Evolutionary conservation across 1,284 basidiomycete genomes (phyloP).

Genomic region (Pascua sp.): DNA sequence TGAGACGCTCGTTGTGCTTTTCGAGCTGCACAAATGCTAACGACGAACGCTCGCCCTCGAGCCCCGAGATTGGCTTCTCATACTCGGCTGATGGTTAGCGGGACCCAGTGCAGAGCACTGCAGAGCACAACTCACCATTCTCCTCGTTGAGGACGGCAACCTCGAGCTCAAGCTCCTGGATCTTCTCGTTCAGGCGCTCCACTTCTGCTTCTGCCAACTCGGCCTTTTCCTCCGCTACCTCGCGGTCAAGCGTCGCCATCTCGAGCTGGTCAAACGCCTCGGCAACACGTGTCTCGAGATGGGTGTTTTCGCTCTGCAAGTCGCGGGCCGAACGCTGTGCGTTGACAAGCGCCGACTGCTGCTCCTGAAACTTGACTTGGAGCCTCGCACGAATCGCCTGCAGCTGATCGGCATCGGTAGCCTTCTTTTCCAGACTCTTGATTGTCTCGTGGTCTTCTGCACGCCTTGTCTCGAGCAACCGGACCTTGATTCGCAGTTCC

Average conservation of each 20-base stretch:
- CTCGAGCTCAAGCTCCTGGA: conserved; percentile 81
- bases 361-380: conserved; percentile 75
- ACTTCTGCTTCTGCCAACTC: conserved; percentile 75
- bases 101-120: conserved; percentile 12
- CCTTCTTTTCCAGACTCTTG: conserved; percentile 76
- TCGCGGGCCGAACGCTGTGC: conserved; percentile 66
- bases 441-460: conserved; percentile 80
- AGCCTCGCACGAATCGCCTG: conserved; percentile 81
- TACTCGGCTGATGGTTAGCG: conserved; percentile 33
- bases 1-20: conserved; percentile 91
- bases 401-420: conserved; percentile 78
- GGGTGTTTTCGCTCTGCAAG: conserved; percentile 59
- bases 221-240: conserved; percentile 91
- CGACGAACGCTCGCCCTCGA: conserved; percentile 58
- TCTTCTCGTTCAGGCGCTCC: conserved; percentile 69
- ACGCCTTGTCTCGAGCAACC: conserved; percentile 79
- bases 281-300: conserved; percentile 61
- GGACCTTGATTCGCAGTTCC: conserved; percentile 76
- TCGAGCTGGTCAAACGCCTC: conserved; percentile 87
- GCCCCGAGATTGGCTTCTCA: conserved; percentile 50
- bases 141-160: conserved; percentile 68
- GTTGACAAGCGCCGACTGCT: conserved; percentile 70
- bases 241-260: conserved; percentile 92
- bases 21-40: conserved; percentile 87
- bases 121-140: conserved; percentile 38